Percentiles rank a stretch among this genome's conserved stretches.
phyloP scores from a whole-genome alignment of 495 filamentous ascomycete genomes.

The Talaromyces wortmannii region DNA sequence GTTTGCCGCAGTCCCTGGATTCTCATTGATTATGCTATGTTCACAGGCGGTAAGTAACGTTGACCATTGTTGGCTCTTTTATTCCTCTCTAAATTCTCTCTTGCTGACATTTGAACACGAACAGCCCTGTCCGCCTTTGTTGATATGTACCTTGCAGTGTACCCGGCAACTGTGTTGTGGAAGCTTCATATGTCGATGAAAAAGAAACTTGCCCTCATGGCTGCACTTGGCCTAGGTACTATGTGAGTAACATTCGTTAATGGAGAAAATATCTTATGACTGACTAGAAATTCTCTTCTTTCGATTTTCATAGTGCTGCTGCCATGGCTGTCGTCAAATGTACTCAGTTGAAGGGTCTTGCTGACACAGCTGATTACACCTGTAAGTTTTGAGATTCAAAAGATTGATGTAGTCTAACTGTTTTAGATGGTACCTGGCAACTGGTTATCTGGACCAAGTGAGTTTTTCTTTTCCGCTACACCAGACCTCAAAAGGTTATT shows the following conservation, averaged over 20 bases:
- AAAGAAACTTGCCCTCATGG: conserved; percentile 27
- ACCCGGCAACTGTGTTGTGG: conserved; percentile 20
- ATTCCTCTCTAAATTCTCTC: background rate
- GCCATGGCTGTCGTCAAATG: conserved; percentile 30
- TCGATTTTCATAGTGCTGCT: conserved; percentile 14
- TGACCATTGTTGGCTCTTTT: background rate
- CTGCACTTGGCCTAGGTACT: conserved; percentile 26
- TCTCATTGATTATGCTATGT: conserved; percentile 29
- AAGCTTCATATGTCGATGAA: conserved; percentile 33
- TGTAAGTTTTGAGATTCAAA: conserved; percentile 13
- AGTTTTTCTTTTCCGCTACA: background rate
- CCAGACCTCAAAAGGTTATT: background rate
- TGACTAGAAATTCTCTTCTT: too few species aligned
- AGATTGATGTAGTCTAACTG: conserved; percentile 1
- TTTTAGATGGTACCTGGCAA: conserved; percentile 22
- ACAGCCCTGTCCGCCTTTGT: conserved; percentile 26
- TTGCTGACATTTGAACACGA: background rate
- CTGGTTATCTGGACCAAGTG: conserved; percentile 33
- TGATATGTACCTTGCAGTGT: conserved; percentile 29
- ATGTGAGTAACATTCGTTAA: conserved; percentile 15
- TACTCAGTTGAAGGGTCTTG: conserved; percentile 24
- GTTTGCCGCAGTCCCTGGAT: conserved; percentile 22
- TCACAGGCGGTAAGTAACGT: conserved; percentile 22
- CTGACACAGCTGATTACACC: conserved; percentile 25
- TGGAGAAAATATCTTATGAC: too few species aligned